Percentiles rank a stretch among this genome's conserved stretches.
These are phyloP conservation scores for Chalciporus sphaerocephalus DNA, from an alignment of 768 basidiomycete species.

Conservation along the genomic window DNA sequence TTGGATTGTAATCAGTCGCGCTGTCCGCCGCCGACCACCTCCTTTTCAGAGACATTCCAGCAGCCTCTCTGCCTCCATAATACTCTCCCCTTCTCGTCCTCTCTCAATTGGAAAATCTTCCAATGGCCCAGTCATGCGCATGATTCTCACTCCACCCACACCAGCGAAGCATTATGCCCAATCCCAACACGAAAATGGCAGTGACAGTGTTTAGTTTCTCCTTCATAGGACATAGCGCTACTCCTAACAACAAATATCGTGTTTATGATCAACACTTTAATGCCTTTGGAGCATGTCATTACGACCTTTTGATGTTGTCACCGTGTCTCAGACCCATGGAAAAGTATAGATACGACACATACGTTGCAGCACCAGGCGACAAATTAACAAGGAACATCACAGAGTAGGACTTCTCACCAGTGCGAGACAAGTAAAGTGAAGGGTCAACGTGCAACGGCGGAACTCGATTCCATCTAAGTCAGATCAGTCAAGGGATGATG, in stretches of 20 bases:
- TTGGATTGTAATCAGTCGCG: neutral
- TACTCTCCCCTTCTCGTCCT: conserved; percentile 5
- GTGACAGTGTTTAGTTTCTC: neutral
- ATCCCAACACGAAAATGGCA: neutral
- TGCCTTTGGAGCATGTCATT: no score
- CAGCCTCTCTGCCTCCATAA: neutral
- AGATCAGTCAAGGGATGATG: neutral
- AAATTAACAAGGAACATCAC: no score
- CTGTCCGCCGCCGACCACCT: neutral
- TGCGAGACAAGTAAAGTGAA: no score
- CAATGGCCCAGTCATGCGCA: neutral
- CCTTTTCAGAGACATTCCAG: neutral
- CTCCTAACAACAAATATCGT: no score
- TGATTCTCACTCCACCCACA: conserved; percentile 11
- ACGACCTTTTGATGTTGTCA: no score
- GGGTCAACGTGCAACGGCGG: no score
- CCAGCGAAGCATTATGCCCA: neutral
- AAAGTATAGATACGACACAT: neutral
- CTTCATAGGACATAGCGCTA: no score
- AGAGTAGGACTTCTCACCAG: no score
- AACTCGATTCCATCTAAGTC: no score
- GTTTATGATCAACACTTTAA: no score
- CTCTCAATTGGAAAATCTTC: neutral
- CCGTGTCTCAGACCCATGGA: no score
- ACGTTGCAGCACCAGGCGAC: no score